Evolutionary conservation across 345 rosid species (phyloP), one percentile per base, ranked within the genome.

Genomic region (Euphorbia tirucalli): DNA sequence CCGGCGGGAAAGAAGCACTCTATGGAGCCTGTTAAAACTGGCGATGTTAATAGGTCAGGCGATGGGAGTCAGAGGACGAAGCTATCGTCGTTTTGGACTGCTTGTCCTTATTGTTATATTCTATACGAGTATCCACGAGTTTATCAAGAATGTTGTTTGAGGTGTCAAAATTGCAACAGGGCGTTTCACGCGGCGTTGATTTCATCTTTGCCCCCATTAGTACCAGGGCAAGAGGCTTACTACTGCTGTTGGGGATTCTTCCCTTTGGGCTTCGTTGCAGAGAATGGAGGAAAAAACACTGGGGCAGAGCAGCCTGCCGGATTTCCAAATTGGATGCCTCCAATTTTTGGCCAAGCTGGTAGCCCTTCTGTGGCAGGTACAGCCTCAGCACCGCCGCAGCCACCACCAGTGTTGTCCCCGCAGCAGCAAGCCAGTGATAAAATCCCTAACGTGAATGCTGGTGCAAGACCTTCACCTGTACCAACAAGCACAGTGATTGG

Each of bases 221-320:
- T 90, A 1, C 96, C 93, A 1, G 99, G 98, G 0, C 83, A 81
- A 75, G 99, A 92, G 2, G 90, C 90, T 28, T 92, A 92, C 75
- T 90, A 87, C 41, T 95, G 96, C 63, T 82, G 93, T 64, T 92
- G 97, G 99, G 93, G 93, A 0, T 84, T 86, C 44, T 95, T 95
- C 18, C 99, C 97, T 1, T 57, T 95, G 74, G 97, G 97, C 14
- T 95, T 82, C 41, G 64, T 30, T 61, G 75, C 73, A 7, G 87
- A 79, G 15, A 80, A 72, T 41, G 77, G 72, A 16, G 82, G 68
- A 30, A 56, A 75, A 75, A 74, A 27, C 21, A 24, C 48, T 5
- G 52, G 30, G 37, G 1, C 5, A 24, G 55, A 27, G 1, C 43
- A 27, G 35, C 57, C 16, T 14, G 15, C 19, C 13, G 72, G 41